Base-by-base conservation (phyloP, 805 yeast genomes). In the Candida dendrica region DNA sequence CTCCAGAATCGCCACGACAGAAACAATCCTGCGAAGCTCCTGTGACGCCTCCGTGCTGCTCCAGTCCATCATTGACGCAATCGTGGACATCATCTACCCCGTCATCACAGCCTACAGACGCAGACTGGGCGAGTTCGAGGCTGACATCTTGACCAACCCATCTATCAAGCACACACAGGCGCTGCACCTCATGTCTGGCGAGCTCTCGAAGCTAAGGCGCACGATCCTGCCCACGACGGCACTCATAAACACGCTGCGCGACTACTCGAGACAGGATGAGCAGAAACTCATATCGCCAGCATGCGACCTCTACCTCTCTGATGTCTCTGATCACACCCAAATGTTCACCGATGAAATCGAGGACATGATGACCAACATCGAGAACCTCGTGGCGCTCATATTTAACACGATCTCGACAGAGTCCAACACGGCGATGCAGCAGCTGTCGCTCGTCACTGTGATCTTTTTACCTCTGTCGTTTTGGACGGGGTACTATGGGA, bases 401-500 rank as follows among this genome's bases (percentile, higher is more conserved):
- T 78, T 77, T 63, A 78, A 78, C 47, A 77, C 81, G 3, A 69
- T 77, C 34, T 70, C 79, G 1, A 74, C 74, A 10, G 73, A 73
- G 36, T 74, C 78, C 3, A 74, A 75, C 46, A 74, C 66, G 47
- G 69, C 81, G 4, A 77, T 78, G 70, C 65, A 68, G 40, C 68
- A 71, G 52, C 60, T 78, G 35, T 72, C 81, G 7, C 52, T 78
- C 32, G 74, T 78, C 9, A 73, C 82, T 1, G 81, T 78, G 13
- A 68, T 78, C 13, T 77, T 78, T 49, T 61, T 78, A 32, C 84
- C 84, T 5, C 53, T 78, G 41, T 69, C 78, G 5, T 78, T 78
- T 51, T 66, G 79, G 69, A 75, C 82, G 1, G 82, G 83, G 11
- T 78, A 75, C 51, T 78, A 73, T 43, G 74, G 74, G 35, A 68